Evolutionary conservation across 2,329 filamentous ascomycete species (phyloP).

Genomic region (Penicillium sp.): DNA sequence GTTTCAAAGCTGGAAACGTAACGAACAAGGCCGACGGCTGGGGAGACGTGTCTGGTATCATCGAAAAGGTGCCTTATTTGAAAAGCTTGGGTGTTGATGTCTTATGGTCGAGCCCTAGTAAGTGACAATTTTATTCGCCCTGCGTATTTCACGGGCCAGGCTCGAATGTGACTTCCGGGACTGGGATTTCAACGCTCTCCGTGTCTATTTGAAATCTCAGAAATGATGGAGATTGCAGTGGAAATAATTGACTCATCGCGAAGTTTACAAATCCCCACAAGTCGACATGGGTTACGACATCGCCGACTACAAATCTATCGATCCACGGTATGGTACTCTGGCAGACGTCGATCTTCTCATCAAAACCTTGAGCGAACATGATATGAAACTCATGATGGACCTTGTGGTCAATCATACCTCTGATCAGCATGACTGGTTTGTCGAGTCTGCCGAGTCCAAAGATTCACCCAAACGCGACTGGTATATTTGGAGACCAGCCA

Average conservation of each 20-base stretch:
- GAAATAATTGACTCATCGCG: no score
- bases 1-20: conserved; percentile 37
- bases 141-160: no score
- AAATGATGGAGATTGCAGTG: no score
- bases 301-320: conserved; percentile 50
- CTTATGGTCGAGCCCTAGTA: conserved; percentile 46
- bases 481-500: conserved; percentile 58
- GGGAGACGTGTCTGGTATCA: conserved; percentile 36
- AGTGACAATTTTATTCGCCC: neutral
- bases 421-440: conserved; percentile 66
- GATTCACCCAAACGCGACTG: conserved; percentile 62
- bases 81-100: conserved; percentile 32
- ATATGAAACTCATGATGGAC: conserved; percentile 54
- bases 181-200: no score
- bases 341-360: conserved; percentile 50
- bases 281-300: conserved; percentile 62
- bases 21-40: conserved; percentile 32
- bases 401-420: conserved; percentile 49
- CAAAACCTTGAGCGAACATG: conserved; percentile 44
- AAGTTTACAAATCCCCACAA: conserved; percentile 50
- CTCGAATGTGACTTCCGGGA: no score
- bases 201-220: no score
- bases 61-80: conserved; percentile 34
- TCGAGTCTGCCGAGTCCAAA: conserved; percentile 60
- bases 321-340: conserved; percentile 50